These are phyloP conservation scores for Apium graveolens DNA, from an alignment of 129 eudicot species.

Conservation along the genomic window DNA sequence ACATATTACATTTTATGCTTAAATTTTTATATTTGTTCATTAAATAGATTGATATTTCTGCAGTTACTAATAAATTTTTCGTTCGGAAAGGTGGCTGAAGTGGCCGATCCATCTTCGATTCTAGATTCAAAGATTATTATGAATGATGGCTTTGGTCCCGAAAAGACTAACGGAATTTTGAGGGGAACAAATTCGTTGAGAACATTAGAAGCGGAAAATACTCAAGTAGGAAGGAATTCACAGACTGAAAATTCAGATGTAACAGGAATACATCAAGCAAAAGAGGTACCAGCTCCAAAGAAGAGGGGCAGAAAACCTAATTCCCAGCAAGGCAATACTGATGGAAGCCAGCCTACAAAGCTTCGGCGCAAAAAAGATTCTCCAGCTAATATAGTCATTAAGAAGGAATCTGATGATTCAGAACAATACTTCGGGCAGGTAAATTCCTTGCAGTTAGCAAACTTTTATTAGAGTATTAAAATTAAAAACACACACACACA, in stretches of 20 bases:
- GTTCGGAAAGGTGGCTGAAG: conserved; percentile 20
- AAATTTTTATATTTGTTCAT: background rate
- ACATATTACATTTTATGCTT: background rate
- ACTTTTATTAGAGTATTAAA: background rate
- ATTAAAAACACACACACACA: background rate
- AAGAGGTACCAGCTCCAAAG: conserved; percentile 10
- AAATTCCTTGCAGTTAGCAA: background rate
- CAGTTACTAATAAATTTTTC: background rate
- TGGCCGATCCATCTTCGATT: conserved; percentile 9
- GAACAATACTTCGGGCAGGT: conserved; percentile 11
- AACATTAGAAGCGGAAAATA: conserved; percentile 17
- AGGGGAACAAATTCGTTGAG: conserved; percentile 16
- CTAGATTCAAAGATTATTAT: background rate
- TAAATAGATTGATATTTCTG: background rate
- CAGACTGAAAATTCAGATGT: conserved; percentile 3
- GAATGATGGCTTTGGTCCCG: conserved; percentile 13
- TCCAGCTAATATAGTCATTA: conserved; percentile 9
- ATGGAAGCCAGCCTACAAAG: conserved; percentile 10
- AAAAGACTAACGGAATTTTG: conserved; percentile 14
- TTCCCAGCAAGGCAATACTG: background rate
- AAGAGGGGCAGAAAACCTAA: conserved; percentile 26
- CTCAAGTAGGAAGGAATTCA: background rate
- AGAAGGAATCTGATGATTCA: conserved; percentile 24
- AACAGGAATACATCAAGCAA: conserved; percentile 7
- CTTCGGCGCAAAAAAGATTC: conserved; percentile 23